These are phyloP conservation scores for Alternaria triticimaculans DNA, from an alignment of 2,329 filamentous ascomycete species.

Conservation along the genomic window DNA sequence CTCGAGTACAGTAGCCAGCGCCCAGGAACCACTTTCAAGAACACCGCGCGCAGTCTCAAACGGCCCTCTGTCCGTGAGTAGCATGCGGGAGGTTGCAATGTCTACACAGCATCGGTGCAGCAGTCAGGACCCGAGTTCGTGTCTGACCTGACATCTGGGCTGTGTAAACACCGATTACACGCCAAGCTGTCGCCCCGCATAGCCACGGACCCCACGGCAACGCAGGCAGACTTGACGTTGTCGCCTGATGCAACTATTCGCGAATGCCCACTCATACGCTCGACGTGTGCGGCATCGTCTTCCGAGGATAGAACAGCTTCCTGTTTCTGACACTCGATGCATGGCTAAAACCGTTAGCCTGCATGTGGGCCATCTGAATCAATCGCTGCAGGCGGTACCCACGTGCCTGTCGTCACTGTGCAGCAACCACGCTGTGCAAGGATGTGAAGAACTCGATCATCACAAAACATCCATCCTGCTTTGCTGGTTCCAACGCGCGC, in stretches of 20 bases:
- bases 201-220: slow-evolving; percentile 5
- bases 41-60: background rate
- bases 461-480: background rate
- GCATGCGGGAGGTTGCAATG: background rate
- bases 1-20: slow-evolving; percentile 1
- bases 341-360: background rate
- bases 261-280: background rate
- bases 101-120: background rate
- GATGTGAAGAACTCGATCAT: background rate
- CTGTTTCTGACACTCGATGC: background rate
- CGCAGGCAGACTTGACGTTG: slow-evolving; percentile 3
- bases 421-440: background rate
- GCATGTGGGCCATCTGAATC: background rate
- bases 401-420: slow-evolving; percentile 11
- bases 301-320: background rate
- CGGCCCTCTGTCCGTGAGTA: background rate
- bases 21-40: background rate
- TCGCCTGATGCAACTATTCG: slow-evolving; percentile 10
- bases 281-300: background rate
- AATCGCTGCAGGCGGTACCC: background rate
- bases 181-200: slow-evolving; percentile 3
- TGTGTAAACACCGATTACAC: background rate
- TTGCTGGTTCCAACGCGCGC: background rate
- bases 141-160: background rate
- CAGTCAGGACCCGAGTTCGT: background rate